Evolutionary conservation across 202 grass and related monocot genomes (phyloP), one percentile per base, ranked within the genome.

Genomic region (Panicum virgatum): DNA sequence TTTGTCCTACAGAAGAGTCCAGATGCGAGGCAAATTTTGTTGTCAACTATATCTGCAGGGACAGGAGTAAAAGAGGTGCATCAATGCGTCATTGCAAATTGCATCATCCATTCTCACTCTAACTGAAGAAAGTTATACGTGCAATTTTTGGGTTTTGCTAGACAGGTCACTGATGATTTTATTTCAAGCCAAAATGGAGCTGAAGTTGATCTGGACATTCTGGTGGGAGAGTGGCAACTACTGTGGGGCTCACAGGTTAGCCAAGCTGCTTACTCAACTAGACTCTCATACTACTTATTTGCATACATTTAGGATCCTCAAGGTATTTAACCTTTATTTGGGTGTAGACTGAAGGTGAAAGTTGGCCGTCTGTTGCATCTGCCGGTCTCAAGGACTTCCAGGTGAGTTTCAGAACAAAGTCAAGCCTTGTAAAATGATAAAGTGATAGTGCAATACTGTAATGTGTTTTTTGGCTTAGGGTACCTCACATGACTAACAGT

Each of bases 1-100:
- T 98, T 98, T 89, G 92, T 98, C 71, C 80, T 98, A 27, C 96
- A 98, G 88, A 98, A 95, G 79, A 87, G 65, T 82, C 85, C 73
- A 70, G 96, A 93, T 36, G 82, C 85, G 27, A 92, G 92, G 76
- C 96, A 98, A 77, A 91, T 54, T 43, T 86, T 98, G 67, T 25
- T 98, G 69, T 90, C 96, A 56, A 77, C 92, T 75, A 95, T 98
- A 86, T 91, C 85, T 91, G 69, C 72, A 67, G 69, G 80, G 36
- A 83, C 65, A 66, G 80, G 88, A 67, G 83, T 95, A 62, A 26
- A 70, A 43, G 69, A 90, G 92, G 96, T 98, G 3, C 29, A 69
- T n/a, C n/a, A n/a, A n/a, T n/a, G n/a, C n/a, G n/a, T 36, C 51
- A 80, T 86, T 72, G 77, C 66, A 65, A 12, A 15, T 46, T 87